Evolutionary conservation across 2,329 filamentous ascomycete genomes (phyloP).

Genomic region (Neoscytalidium dimidiatum): DNA sequence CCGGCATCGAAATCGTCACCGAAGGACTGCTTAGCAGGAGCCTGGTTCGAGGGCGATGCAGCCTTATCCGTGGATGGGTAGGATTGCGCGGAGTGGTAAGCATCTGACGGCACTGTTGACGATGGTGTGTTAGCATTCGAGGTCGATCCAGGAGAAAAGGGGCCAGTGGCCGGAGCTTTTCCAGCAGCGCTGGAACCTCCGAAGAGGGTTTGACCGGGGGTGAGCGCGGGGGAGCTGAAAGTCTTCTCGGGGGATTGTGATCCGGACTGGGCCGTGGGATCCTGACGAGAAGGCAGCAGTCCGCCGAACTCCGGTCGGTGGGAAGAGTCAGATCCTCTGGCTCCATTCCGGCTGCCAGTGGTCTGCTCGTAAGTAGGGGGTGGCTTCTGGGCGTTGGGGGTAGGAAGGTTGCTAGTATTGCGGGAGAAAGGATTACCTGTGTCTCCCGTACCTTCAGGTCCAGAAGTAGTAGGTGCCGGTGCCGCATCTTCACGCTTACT

Average conservation of each 20-base stretch:
- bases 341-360: slow-evolving; percentile 35
- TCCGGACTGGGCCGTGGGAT: slow-evolving; percentile 46
- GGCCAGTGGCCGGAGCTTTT: slow-evolving; percentile 25
- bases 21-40: slow-evolving; percentile 52
- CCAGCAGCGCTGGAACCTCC: slow-evolving; percentile 38
- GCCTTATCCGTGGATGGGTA: slow-evolving; percentile 36
- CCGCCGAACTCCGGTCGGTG: slow-evolving; percentile 58
- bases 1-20: slow-evolving; percentile 75
- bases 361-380: slow-evolving; percentile 59
- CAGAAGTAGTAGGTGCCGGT: slow-evolving; percentile 27
- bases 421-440: slow-evolving; percentile 30
- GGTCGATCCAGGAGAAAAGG: slow-evolving; percentile 36
- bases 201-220: slow-evolving; percentile 43
- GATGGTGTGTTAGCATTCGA: slow-evolving; percentile 42
- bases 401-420: slow-evolving; percentile 48
- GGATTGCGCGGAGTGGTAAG: slow-evolving; percentile 45
- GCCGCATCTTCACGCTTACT: slow-evolving; percentile 34
- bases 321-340: slow-evolving; percentile 46
- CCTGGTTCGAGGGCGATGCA: slow-evolving; percentile 16
- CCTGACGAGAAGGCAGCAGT: slow-evolving; percentile 56
- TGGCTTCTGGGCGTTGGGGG: slow-evolving; percentile 57
- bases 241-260: slow-evolving; percentile 40
- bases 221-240: slow-evolving; percentile 33
- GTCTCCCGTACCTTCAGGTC: slow-evolving; percentile 14
- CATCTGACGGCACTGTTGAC: slow-evolving; percentile 43